Base-by-base conservation (phyloP, 1,284 basidiomycete genomes). In the Athelia psychrophila region DNA sequence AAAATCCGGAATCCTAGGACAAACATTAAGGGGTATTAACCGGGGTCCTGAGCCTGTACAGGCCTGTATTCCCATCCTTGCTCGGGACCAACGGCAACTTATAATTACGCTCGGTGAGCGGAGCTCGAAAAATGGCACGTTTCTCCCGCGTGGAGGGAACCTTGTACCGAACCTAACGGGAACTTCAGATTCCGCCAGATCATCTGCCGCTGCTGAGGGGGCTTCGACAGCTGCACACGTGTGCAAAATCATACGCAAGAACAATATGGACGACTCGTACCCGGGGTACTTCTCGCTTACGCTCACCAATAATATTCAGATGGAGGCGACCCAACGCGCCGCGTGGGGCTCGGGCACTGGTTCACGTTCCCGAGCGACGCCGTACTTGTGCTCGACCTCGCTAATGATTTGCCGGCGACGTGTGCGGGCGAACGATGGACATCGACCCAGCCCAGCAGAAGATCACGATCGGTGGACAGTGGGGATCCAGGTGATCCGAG, bases 311-410 rank as follows among this genome's bases (percentile, higher is more conserved):
- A 68, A 74, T 30, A 80, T 82, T 56, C 74, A 76, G 60, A 85
- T 86, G 75, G 84, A 87, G 64, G 84, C 84, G 2, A 86, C 84
- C 9, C 76, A 83, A 86, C 84, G 5, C 79, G 83, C 44, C 81
- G 84, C 46, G 83, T 84, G 3, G 84, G 81, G 4, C 65, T 86
- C 33, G 84, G 86, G 61, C 73, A 81, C 3, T n/a, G 27, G 27
- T 86, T 86, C 64, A 86, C 83, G 0, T 87, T 86, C 65, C 84
- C 84, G 2, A 58, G 64, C 75, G 2, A 83, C 80, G 53, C 82
- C 82, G 0, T 86, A 81, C 62, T 84, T 85, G 79, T 80, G 1
- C 71, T 85, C 44, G 84, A 86, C 61, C 74, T 86, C 3, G 74
- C 83, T 1, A 85, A 84, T 56, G 84, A 86, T 59, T 72, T 84